Percentiles rank a stretch among this genome's conserved stretches.
Conservation (phyloP, 164 flowering plant genomes). For the Liriodendron chinense region DNA sequence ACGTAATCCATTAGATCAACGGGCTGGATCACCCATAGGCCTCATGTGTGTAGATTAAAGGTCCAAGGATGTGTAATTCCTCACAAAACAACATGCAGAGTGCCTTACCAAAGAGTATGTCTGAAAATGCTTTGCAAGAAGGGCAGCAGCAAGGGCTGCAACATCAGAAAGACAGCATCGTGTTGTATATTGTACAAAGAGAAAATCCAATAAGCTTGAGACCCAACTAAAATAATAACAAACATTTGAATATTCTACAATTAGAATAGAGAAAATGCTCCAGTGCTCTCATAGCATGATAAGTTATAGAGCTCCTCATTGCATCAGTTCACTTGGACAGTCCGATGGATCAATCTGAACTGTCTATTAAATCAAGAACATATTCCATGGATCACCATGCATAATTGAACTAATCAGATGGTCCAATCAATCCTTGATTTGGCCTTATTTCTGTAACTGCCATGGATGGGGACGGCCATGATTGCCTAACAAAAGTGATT, state of each 20-base stretch:
- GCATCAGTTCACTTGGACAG: too few relatives aligned
- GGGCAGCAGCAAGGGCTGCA: conserved; percentile 66
- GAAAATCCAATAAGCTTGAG: not conserved
- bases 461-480: too few relatives aligned
- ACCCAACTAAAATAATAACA: not conserved
- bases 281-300: too few relatives aligned
- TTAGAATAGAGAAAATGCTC: not conserved
- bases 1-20: not conserved
- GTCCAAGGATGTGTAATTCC: not conserved
- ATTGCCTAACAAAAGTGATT: too few relatives aligned
- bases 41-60: not conserved
- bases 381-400: too few relatives aligned
- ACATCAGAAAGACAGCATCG: conserved; percentile 1
- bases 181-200: not conserved
- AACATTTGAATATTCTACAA: not conserved
- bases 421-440: too few relatives aligned
- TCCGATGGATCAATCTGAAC: too few relatives aligned
- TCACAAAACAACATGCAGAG: not conserved
- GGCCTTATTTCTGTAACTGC: too few relatives aligned
- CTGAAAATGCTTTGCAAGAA: conserved; percentile 58
- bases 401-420: too few relatives aligned
- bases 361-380: too few relatives aligned
- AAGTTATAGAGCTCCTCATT: too few relatives aligned
- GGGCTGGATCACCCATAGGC: not conserved
- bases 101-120: conserved; percentile 56